Evolutionary conservation across 2,329 filamentous ascomycete genomes (phyloP).

Genomic region (Aureobasidium sp.): DNA sequence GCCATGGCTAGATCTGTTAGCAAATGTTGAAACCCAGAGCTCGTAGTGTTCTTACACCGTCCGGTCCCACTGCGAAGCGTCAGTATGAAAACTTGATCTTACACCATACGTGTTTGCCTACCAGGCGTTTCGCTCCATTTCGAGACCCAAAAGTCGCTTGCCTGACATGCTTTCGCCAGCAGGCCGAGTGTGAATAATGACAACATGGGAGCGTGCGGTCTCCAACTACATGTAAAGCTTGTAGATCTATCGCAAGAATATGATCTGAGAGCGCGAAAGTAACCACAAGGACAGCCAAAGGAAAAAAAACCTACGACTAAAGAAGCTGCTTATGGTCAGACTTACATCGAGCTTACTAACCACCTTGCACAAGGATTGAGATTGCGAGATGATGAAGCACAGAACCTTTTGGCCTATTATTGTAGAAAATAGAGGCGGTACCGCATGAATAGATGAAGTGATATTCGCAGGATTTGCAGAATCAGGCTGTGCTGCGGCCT

Average conservation of each 20-base stretch:
- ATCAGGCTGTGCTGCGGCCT: not conserved
- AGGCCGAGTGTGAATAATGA: not conserved
- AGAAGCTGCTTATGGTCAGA: not conserved
- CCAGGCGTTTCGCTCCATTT: conserved; percentile 5
- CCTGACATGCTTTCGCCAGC: not conserved
- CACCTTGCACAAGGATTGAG: not conserved
- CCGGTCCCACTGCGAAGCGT: not conserved
- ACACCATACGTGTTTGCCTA: not conserved
- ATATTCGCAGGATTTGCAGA: not conserved
- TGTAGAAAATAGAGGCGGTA: not conserved
- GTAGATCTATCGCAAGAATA: not conserved
- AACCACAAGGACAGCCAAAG: not conserved
- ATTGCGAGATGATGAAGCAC: not conserved
- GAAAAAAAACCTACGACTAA: not conserved
- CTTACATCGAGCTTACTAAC: not conserved
- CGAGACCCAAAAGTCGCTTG: not conserved
- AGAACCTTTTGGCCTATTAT: not conserved
- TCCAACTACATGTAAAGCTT: not conserved
- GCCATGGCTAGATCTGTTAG: not conserved
- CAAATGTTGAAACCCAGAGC: not conserved
- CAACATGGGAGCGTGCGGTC: not conserved
- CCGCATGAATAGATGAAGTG: not conserved
- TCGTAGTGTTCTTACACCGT: not conserved
- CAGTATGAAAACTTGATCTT: not conserved
- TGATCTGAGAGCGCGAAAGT: too few species aligned